phyloP scores from a whole-genome alignment of 768 basidiomycete species.

The Amanita molliuscula region DNA sequence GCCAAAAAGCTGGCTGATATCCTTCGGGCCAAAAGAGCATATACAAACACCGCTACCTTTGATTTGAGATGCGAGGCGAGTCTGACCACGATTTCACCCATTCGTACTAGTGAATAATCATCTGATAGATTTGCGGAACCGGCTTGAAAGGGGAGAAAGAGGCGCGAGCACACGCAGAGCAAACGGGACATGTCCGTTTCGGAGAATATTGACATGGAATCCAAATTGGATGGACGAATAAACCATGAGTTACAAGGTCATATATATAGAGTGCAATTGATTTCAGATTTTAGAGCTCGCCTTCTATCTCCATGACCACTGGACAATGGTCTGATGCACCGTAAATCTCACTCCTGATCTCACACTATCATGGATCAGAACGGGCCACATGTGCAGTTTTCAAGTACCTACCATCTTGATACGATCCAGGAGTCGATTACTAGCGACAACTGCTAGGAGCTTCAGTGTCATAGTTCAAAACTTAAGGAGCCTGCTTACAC shows the following conservation, averaged over 20 bases:
- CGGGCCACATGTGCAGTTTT: not conserved
- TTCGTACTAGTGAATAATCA: not conserved
- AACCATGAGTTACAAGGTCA: not conserved
- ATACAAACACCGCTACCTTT: slow-evolving; percentile 87
- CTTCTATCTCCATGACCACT: slow-evolving; percentile 64
- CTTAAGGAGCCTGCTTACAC: slow-evolving; percentile 34
- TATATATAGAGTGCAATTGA: too few species aligned
- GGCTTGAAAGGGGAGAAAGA: slow-evolving; percentile 93
- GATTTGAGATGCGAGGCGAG: slow-evolving; percentile 80
- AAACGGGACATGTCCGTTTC: slow-evolving; percentile 79
- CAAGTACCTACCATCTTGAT: slow-evolving; percentile 42
- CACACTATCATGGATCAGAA: slow-evolving; percentile 37
- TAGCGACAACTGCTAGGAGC: slow-evolving; percentile 50
- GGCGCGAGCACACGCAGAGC: slow-evolving; percentile 77
- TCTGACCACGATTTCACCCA: slow-evolving; percentile 6
- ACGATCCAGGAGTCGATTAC: slow-evolving; percentile 52
- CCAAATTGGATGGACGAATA: not conserved
- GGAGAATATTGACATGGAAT: slow-evolving; percentile 58
- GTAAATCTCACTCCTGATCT: slow-evolving; percentile 77
- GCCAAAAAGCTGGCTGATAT: slow-evolving; percentile 63
- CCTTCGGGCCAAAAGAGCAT: slow-evolving; percentile 71
- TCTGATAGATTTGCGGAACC: slow-evolving; percentile 57
- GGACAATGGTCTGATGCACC: slow-evolving; percentile 86
- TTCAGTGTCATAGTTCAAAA: not conserved
- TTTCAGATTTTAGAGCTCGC: slow-evolving; percentile 20